Evolutionary conservation across 2,329 filamentous ascomycete species (phyloP), one percentile per base, ranked within the genome.

Genomic region (Dothistroma pini): DNA sequence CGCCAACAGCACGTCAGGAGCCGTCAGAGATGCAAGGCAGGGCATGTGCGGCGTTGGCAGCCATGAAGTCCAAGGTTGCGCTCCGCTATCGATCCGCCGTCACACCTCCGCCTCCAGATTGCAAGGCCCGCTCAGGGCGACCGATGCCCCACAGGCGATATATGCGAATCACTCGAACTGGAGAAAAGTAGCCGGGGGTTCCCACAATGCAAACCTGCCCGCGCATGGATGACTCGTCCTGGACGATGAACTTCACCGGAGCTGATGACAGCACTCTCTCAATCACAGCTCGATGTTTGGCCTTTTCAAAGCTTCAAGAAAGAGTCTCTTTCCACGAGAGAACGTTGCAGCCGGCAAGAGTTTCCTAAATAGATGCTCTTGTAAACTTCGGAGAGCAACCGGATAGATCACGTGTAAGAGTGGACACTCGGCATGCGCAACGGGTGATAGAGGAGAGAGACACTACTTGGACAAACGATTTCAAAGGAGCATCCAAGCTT

Each of bases 331-430:
- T 41, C 35, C 14, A 16, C 35, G 35, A 10, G 8, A 14, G 4
- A 16, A 41, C 35, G 35, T 41, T 14, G 16, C 16, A 4, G 10
- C 35, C 35, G 35, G 35, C 7, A 41, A 41, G 14, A 41, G 7
- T 41, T 8, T 14, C 35, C 16, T 16, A 29, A 50, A 50, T 38
- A 29, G 52, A 34, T 22, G 52, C 52, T 38, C 52, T 38, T 29
- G 31, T 19, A 47, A 59, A 19, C 14, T 16, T 53, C 57, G 57
- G 52, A 59, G 51, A 47, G 56, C 54, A 55, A 50, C 52, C 57
- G 34, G 41, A 25, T 51, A 19, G 31, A 29, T 29, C 31, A 54
- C 51, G 51, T 38, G 51, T n/a, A 50, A 35, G 19, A 61, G 35
- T 35, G 38, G 31, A 35, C 54, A 48, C 49, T 22, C 51, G 19